Evolutionary conservation across 2,329 filamentous ascomycete species (phyloP).

Genomic region (Fusarium sp.): DNA sequence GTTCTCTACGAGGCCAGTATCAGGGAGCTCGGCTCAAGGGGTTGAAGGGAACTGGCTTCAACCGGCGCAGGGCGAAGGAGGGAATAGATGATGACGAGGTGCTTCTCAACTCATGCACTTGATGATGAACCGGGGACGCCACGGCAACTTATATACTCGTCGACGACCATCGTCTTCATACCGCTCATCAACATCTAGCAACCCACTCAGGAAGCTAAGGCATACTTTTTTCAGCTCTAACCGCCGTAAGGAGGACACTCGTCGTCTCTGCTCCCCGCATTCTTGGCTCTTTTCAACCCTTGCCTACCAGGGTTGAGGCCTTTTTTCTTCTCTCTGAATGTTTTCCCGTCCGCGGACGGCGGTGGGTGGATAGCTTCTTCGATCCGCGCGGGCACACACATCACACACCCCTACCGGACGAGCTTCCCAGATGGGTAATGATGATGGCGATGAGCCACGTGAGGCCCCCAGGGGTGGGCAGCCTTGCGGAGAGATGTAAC

Average conservation of each 20-base stretch:
- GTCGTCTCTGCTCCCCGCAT: slow-evolving; percentile 25
- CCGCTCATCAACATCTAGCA: slow-evolving; percentile 7
- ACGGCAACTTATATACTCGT: slow-evolving; percentile 22
- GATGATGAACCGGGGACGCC: slow-evolving; percentile 10
- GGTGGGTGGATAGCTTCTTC: neutral
- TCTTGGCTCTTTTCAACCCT: slow-evolving; percentile 7
- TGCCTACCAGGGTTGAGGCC: neutral
- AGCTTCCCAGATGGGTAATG: slow-evolving; percentile 42
- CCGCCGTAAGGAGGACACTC: neutral
- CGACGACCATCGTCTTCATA: slow-evolving; percentile 16
- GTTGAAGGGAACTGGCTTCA: neutral
- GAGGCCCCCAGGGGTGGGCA: slow-evolving; percentile 17
- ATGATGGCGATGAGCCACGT: slow-evolving; percentile 33
- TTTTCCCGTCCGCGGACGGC: slow-evolving; percentile 1
- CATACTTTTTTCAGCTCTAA: neutral
- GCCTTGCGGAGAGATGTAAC: slow-evolving; percentile 1
- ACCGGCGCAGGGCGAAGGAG: neutral
- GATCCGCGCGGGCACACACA: neutral
- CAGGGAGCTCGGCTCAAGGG: neutral
- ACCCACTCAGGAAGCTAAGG: neutral
- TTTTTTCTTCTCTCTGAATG: neutral
- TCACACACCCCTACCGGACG: slow-evolving; percentile 19
- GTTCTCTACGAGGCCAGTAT: neutral
- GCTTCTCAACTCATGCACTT: slow-evolving; percentile 14
- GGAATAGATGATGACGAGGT: slow-evolving; percentile 16